These are phyloP conservation scores for Pseudocohnilembus persalinus DNA, from an alignment of 169 alveolate species.

Conservation along the genomic window DNA sequence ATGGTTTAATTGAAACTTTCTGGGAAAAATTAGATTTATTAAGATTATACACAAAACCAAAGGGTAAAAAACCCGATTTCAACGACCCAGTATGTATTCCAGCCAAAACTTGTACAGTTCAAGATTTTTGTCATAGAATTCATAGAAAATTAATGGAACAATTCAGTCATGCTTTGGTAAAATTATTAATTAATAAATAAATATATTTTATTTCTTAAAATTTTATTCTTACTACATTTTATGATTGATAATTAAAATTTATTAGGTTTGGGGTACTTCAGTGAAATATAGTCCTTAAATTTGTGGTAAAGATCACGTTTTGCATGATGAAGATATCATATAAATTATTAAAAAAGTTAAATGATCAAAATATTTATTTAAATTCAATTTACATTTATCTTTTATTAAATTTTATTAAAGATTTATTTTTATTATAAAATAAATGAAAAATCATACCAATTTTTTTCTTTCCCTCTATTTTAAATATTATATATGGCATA, in stretches of 20 bases:
- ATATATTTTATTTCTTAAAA: constrained; percentile 53
- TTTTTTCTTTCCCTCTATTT: no score
- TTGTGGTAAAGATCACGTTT: constrained; percentile 94
- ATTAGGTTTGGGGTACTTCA: constrained; percentile 96
- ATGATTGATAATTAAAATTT: constrained; percentile 87
- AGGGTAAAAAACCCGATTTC: constrained; percentile 96
- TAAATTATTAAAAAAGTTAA: constrained; percentile 61
- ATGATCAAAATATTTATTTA: no score
- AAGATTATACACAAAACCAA: constrained; percentile 98
- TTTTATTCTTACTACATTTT: constrained; percentile 82
- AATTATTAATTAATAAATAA: constrained; percentile 75
- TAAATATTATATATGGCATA: no score
- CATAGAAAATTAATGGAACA: constrained; percentile 68
- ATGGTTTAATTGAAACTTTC: constrained; percentile 94
- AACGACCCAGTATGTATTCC: constrained; percentile 94
- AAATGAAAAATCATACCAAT: no score
- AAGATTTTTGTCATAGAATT: constrained; percentile 73
- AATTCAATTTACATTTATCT: no score
- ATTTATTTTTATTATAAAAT: no score
- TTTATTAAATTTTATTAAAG: no score
- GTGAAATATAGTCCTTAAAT: constrained; percentile 96
- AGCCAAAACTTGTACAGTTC: constrained; percentile 83
- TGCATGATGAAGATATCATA: constrained; percentile 75
- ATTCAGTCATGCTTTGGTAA: constrained; percentile 63
- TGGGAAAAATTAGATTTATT: constrained; percentile 97